Evolutionary conservation across 768 basidiomycete genomes (phyloP).

Genomic region (Dentipellis fragilis): DNA sequence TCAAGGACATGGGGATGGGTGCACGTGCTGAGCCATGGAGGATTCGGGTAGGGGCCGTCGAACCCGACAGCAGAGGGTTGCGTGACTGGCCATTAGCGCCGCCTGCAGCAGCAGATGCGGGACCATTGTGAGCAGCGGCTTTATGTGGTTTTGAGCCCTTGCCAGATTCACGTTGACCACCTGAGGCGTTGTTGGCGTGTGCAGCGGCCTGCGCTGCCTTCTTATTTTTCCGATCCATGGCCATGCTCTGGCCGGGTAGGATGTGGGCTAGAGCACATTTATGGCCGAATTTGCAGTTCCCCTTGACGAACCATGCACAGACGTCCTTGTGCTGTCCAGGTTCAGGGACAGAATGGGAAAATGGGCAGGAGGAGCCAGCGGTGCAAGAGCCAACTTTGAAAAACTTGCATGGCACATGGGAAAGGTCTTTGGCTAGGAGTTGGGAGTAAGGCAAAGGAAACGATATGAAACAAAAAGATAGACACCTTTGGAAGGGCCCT

Average conservation of each 20-base stretch:
- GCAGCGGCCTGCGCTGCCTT: conserved; percentile 70
- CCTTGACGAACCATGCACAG: conserved; percentile 89
- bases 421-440: conserved; percentile 70
- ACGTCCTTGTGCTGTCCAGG: conserved; percentile 74
- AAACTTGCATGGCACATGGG: conserved; percentile 97
- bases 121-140: conserved; percentile 24
- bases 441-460: conserved; percentile 4
- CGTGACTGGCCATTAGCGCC: conserved; percentile 15
- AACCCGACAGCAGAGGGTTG: conserved; percentile 38
- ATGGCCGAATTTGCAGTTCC: conserved; percentile 73
- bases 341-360: conserved; percentile 71
- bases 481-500: conserved; percentile 18
- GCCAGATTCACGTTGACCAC: conserved; percentile 18
- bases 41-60: conserved; percentile 58
- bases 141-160: conserved; percentile 26
- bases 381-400: conserved; percentile 92
- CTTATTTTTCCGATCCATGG: conserved; percentile 97
- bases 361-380: conserved; percentile 90
- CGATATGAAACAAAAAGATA: not conserved
- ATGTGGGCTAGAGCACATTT: conserved; percentile 93
- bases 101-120: conserved; percentile 5
- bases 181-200: conserved; percentile 23
- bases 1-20: conserved; percentile 58
- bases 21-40: conserved; percentile 37
- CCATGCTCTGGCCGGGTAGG: conserved; percentile 86